These are phyloP conservation scores for Stephanodiscus triporus DNA, from an alignment of 108 stramenopile species.

Conservation along the genomic window DNA sequence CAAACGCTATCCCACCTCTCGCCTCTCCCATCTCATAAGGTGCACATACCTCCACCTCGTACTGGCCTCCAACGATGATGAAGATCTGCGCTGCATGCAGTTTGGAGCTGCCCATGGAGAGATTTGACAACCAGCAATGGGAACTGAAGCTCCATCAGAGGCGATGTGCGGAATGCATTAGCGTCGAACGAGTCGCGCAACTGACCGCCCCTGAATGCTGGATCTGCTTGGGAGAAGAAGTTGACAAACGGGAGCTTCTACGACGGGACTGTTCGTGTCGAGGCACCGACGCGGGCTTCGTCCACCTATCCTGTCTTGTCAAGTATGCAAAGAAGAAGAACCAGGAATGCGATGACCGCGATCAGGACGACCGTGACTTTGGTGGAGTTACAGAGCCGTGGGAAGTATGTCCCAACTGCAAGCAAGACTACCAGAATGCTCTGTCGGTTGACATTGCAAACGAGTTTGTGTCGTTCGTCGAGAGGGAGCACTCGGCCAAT, in stretches of 20 bases:
- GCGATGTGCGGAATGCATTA: background rate
- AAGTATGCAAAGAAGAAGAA: slow-evolving; percentile 1
- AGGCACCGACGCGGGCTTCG: background rate
- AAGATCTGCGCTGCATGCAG: background rate
- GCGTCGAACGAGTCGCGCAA: background rate
- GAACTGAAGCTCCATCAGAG: background rate
- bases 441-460: background rate
- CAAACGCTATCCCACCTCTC: too few species aligned
- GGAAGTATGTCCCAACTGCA: background rate
- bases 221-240: slow-evolving; percentile 21
- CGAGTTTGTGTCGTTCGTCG: background rate
- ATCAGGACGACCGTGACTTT: background rate
- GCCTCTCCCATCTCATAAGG: too few species aligned
- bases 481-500: background rate
- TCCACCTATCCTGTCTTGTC: slow-evolving; percentile 12
- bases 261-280: slow-evolving; percentile 14
- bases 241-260: slow-evolving; percentile 9
- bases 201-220: slow-evolving; percentile 9
- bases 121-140: background rate
- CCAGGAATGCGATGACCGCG: background rate
- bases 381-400: background rate
- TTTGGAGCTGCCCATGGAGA: background rate
- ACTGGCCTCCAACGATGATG: background rate
- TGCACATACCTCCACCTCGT: too few species aligned
- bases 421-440: background rate